A percentile compares a stretch with the other conserved stretches of the same genome.
Evolutionary conservation across 1,284 basidiomycete species (phyloP).

Genomic region (Ceratobasidium sp.): DNA sequence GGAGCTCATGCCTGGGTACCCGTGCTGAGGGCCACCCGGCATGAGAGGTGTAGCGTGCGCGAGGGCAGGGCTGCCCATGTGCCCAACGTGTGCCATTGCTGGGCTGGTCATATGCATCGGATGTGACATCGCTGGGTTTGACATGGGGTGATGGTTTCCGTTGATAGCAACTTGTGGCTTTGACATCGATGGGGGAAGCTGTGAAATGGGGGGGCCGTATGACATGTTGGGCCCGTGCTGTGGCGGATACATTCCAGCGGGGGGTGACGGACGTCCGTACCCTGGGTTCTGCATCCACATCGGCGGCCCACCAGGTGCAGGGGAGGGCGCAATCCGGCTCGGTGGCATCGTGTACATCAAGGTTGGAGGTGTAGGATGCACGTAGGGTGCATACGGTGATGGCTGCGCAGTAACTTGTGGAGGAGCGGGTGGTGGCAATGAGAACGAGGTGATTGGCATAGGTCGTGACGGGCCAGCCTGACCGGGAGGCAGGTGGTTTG

Average conservation of each 20-base stretch:
- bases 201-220: slow-evolving; percentile 58
- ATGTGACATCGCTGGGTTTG: slow-evolving; percentile 30
- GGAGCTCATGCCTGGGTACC: slow-evolving; percentile 38
- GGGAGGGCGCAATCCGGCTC: slow-evolving; percentile 62
- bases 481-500: slow-evolving; percentile 57
- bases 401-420: slow-evolving; percentile 52
- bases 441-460: slow-evolving; percentile 48
- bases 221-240: slow-evolving; percentile 55
- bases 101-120: slow-evolving; percentile 38
- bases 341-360: slow-evolving; percentile 66
- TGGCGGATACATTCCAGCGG: slow-evolving; percentile 46
- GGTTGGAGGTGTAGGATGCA: slow-evolving; percentile 67
- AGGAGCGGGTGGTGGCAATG: slow-evolving; percentile 62
- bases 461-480: slow-evolving; percentile 32
- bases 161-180: slow-evolving; percentile 30
- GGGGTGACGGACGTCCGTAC: slow-evolving; percentile 39
- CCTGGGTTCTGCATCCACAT: slow-evolving; percentile 72
- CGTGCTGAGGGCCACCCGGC: slow-evolving; percentile 23
- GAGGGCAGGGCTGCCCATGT: slow-evolving; percentile 37
- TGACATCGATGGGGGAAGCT: slow-evolving; percentile 26
- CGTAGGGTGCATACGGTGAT: slow-evolving; percentile 56
- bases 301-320: slow-evolving; percentile 67
- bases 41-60: slow-evolving; percentile 29
- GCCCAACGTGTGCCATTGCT: slow-evolving; percentile 26
- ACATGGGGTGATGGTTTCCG: slow-evolving; percentile 29